Base-by-base conservation (phyloP, 768 basidiomycete species). In the Austroboletus festivus region DNA sequence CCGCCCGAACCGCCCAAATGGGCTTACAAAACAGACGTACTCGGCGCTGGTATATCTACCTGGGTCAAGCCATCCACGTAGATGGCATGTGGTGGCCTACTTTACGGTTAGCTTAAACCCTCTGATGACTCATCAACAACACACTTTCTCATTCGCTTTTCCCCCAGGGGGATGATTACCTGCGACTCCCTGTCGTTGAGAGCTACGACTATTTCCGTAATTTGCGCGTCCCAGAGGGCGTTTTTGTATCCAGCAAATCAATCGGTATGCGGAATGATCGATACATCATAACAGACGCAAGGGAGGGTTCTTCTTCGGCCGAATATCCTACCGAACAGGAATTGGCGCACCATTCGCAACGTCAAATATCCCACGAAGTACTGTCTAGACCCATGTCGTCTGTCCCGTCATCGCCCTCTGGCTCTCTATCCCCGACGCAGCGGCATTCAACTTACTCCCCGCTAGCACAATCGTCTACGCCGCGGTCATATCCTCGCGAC, bases 61-160 rank as follows among this genome's bases (percentile, higher is more conserved):
- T 33, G 82, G 79, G 42, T 70, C 75, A 33, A 71, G 69, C 46
- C 75, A 76, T 44, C 75, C 77, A 23, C 77, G 80, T 37, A 88
- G 88, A 75, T 90, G 87, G 87, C 87, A 90, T 69, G 77, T 89
- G 42, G 86, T 88, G 48, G 86, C 86, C 39, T 89, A 89, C 71
- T 89, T 89, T 67, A 80, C 81, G 67, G 86, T 88, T 61, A 62
- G 78, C 58, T 44, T 19, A 40, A 41, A 38, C 23, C 40, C 39
- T 46, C 22, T 12, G 39, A 23, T 49, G 39, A 46, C 22, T 13
- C 16, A 4, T 19, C 42, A 5, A 20, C 6, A 24, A 24, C 20
- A 5, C 35, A 22, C 18, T 28, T 33, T 50, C 57, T 59, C 35
- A 60, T 42, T 21, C 19, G 16, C 18, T 15, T 39, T 11, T 30